Evolutionary conservation across 805 yeast species (phyloP), one percentile per base, ranked within the genome.

Genomic region (Saccharomycopsis guyanensis): DNA sequence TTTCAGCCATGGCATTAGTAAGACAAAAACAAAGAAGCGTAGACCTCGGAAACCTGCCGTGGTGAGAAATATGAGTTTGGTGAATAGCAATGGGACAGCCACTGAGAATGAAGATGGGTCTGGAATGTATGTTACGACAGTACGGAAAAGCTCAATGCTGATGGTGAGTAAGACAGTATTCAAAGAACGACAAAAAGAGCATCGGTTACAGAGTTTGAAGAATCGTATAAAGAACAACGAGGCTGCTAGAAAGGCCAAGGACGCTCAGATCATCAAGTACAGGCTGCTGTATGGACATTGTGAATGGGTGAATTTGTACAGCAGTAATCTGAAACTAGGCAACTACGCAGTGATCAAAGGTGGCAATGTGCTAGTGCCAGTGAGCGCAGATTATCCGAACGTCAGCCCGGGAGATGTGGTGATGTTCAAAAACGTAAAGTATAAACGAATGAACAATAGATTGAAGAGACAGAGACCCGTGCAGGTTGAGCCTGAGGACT

Each of bases 251-350:
- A 53, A 58, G 29, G 34, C 25, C n/a, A 40, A 35, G 22, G 51
- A 47, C 36, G 43, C 53, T 53, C 44, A 50, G 50, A 38, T 60
- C 13, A 42, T 57, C 45, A 55, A 60, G 45, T 66, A 71, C 45
- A 62, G 64, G 47, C 56, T 57, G 4, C 62, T 63, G 42, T 64
- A 69, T 37, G 75, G 69, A 42, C 57, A 60, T 47, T 68, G 70
- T 45, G 82, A 78, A 53, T 62, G 80, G 34, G 53, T 69, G 7
- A 42, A 55, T 12, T 62, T 76, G 8, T 65, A 67, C 27, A 70
- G 69, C 3, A 63, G 63, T 23, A 24, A 27, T 13, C 29, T 36
- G 19, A 39, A 32, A 13, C 32, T 19, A 24, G 42, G 34, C 4
- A 40, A 23, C 27, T 77, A 66, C 58, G 76, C 78, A 0, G 63